Conservation (phyloP, 2,329 filamentous ascomycete genomes). For the Epichloe uncinata region DNA sequence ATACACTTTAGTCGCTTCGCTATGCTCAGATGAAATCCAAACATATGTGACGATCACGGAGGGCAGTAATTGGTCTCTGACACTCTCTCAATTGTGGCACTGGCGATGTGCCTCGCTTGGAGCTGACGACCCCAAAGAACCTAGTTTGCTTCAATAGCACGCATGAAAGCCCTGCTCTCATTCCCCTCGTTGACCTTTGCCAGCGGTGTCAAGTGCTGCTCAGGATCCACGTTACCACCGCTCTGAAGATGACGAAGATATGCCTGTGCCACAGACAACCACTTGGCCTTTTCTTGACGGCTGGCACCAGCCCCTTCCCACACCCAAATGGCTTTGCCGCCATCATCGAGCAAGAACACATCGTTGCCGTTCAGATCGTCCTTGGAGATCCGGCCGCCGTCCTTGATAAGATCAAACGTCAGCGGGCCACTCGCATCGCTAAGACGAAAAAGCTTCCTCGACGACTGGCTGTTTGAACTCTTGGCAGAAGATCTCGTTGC, state of each 20-base stretch:
- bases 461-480: constrained; percentile 6
- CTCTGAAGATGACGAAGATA: constrained; percentile 34
- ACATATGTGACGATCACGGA: no score
- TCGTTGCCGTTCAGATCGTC: constrained; percentile 44
- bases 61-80: no score
- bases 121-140: background rate
- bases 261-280: constrained; percentile 45
- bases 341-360: constrained; percentile 49
- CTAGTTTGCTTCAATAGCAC: constrained; percentile 23
- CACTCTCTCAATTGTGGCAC: no score
- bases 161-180: constrained; percentile 40
- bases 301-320: constrained; percentile 51
- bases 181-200: constrained; percentile 44
- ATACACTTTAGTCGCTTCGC: no score
- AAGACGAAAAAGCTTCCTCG: constrained; percentile 43
- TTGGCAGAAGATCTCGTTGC: background rate
- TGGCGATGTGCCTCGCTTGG: no score
- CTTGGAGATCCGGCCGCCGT: constrained; percentile 30
- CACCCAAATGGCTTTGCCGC: constrained; percentile 46
- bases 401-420: constrained; percentile 44
- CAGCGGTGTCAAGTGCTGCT: constrained; percentile 33
- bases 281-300: constrained; percentile 42
- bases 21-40: no score
- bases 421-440: constrained; percentile 47
- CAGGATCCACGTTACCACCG: constrained; percentile 6